Conservation (phyloP, 1,139 yeast species). For the Protomyces gravidus region DNA sequence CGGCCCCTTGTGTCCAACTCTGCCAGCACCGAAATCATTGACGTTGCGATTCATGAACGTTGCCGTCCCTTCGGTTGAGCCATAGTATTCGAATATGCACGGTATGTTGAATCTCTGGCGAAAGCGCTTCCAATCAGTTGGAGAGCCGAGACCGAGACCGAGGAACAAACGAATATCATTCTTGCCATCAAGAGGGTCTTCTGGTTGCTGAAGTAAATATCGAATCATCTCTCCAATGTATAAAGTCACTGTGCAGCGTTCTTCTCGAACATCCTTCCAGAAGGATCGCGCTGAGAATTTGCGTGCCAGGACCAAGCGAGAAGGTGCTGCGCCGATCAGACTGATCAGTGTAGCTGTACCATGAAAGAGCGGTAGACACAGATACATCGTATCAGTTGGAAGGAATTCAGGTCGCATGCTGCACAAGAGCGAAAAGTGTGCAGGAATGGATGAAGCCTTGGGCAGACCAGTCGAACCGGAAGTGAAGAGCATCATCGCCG, state of each 20-base stretch:
- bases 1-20: slow-evolving; percentile 78
- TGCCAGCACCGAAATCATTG: slow-evolving; percentile 81
- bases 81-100: slow-evolving; percentile 84
- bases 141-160: slow-evolving; percentile 76
- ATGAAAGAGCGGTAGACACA: slow-evolving; percentile 67
- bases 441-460: slow-evolving; percentile 49
- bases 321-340: slow-evolving; percentile 67
- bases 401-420: slow-evolving; percentile 57
- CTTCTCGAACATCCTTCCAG: slow-evolving; percentile 68
- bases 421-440: background rate
- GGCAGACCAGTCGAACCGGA: slow-evolving; percentile 96
- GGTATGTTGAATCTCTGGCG: slow-evolving; percentile 69
- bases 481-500: slow-evolving; percentile 75
- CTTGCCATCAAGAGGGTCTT: slow-evolving; percentile 58
- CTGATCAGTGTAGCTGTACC: slow-evolving; percentile 55
- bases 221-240: slow-evolving; percentile 93
- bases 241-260: slow-evolving; percentile 66
- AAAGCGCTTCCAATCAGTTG: slow-evolving; percentile 80
- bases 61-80: slow-evolving; percentile 87
- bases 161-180: slow-evolving; percentile 53
- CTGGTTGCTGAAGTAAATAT: slow-evolving; percentile 62
- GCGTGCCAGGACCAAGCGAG: background rate
- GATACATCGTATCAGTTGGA: slow-evolving; percentile 76
- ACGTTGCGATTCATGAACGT: slow-evolving; percentile 76
- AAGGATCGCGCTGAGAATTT: slow-evolving; percentile 3